Evolutionary conservation across 2,329 filamentous ascomycete species (phyloP), one percentile per base, ranked within the genome.

Genomic region (Rhexocercosporidium sp.): DNA sequence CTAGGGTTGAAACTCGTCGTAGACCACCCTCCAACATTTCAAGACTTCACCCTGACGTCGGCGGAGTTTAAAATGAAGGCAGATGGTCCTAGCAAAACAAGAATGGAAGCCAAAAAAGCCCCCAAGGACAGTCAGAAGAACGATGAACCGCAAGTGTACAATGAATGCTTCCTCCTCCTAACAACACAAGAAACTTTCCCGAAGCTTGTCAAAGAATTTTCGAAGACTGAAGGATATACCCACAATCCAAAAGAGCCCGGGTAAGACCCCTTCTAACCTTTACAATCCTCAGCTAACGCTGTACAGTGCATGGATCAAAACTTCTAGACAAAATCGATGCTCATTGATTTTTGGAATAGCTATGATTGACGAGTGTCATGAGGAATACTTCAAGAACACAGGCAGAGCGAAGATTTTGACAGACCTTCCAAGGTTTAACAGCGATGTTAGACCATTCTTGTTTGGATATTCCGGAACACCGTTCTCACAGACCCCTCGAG

Each of bases 401-500:
- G 66, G 66, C 1, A 49, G 68, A 29, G 27, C 57, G 14, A 51
- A 53, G 14, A 51, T 73, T n/a, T 60, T 73, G n/a, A 25, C 51
- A 5, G 53, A 66, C 9, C 47, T 73, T 1, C 69, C 71, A 9
- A 57, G 31, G 25, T 29, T 37, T 12, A 59, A 56, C 12, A 29
- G 60, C 3, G 25, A 49, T 4, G 49, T 63, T n/a, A 14, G 49
- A 16, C 72, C 72, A 11, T 70, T 66, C 29, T 27, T 71, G 11
- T 73, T 71, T 68, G 72, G 70, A 14, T 71, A 70, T 54, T 70
- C 71, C 9, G 72, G 72, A 8, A 73, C 71, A 1, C 72, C 72
- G n/a, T 27, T 73, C 14, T 25, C 57, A 7, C 29, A 62, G 34
- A 66, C 60, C 14, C 72, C 71, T 3, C 29, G 72, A 20, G 62